These are phyloP conservation scores for Vitis rotundifolia DNA, from an alignment of 164 flowering plant species.

Conservation along the genomic window DNA sequence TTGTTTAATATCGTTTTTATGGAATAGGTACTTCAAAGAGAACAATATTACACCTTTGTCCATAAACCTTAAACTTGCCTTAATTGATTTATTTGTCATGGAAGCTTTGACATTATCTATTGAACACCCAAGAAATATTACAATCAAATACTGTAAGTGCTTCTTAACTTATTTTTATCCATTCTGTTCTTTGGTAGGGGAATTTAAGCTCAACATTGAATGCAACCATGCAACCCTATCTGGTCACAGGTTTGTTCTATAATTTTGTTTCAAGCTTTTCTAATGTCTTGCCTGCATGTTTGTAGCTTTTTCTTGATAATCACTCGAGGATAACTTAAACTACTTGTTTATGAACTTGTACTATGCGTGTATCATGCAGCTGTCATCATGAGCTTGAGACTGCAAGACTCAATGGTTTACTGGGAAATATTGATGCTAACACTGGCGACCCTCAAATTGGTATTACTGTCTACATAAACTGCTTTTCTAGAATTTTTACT, in stretches of 20 bases:
- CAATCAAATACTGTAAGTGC: neutral
- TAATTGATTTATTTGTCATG: too few species aligned
- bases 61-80: too few species aligned
- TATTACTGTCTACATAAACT: slow-evolving; percentile 19
- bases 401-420: slow-evolving; percentile 88
- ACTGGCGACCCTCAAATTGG: slow-evolving; percentile 96
- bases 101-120: too few species aligned
- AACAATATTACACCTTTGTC: too few species aligned
- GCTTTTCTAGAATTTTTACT: neutral
- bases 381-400: slow-evolving; percentile 99
- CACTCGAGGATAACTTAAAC: too few species aligned
- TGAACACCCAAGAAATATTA: too few species aligned
- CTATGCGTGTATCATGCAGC: slow-evolving; percentile 33
- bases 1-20: too few species aligned
- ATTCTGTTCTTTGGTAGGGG: slow-evolving; percentile 46
- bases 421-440: slow-evolving; percentile 96
- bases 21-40: too few species aligned
- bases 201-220: slow-evolving; percentile 90
- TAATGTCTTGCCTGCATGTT: too few species aligned
- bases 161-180: neutral
- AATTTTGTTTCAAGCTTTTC: too few species aligned
- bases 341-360: neutral
- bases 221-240: slow-evolving; percentile 98
- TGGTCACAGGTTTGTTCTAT: slow-evolving; percentile 72
- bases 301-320: too few species aligned